These are phyloP conservation scores for Lichtheimia corymbifera DNA, from an alignment of 371 early-diverging fungal genomes.

Conservation along the genomic window DNA sequence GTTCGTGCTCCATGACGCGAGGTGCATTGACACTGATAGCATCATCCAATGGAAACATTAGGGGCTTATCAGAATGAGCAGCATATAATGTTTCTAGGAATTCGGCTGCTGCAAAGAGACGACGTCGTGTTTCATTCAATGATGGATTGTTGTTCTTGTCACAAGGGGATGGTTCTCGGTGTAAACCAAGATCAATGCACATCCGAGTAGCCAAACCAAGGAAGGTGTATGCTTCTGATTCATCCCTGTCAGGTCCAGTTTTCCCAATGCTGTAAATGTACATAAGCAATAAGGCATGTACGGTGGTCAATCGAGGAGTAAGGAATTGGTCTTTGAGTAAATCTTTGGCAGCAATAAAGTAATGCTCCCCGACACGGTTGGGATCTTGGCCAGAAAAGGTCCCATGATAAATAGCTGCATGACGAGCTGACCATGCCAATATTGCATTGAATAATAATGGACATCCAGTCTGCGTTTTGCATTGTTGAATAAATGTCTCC, in stretches of 20 bases:
- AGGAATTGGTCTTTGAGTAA: constrained; percentile 38
- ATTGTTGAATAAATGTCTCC: constrained; percentile 18
- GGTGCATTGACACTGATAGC: constrained; percentile 28
- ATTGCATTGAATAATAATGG: constrained; percentile 41
- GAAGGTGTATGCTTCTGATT: constrained; percentile 50
- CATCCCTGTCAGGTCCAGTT: constrained; percentile 25
- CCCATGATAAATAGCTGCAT: constrained; percentile 49
- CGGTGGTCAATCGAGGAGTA: constrained; percentile 36
- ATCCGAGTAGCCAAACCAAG: constrained; percentile 51
- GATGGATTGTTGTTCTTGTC: constrained; percentile 8
- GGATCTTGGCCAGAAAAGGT: constrained; percentile 46
- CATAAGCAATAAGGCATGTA: constrained; percentile 47
- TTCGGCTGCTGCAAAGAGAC: constrained; percentile 40
- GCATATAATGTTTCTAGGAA: constrained; percentile 47
- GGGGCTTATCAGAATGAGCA: constrained; percentile 46
- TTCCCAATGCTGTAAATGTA: constrained; percentile 53
- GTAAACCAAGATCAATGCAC: constrained; percentile 42
- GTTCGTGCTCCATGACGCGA: constrained; percentile 21
- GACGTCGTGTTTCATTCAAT: constrained; percentile 26
- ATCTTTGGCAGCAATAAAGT: constrained; percentile 35
- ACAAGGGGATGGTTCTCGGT: constrained; percentile 17
- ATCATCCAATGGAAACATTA: constrained; percentile 32
- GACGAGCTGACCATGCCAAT: constrained; percentile 50
- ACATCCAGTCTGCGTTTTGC: constrained; percentile 7
- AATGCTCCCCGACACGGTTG: constrained; percentile 42